These are phyloP conservation scores for Coniferiporia sulphurascens DNA, from an alignment of 1,284 basidiomycete species.

Conservation along the genomic window DNA sequence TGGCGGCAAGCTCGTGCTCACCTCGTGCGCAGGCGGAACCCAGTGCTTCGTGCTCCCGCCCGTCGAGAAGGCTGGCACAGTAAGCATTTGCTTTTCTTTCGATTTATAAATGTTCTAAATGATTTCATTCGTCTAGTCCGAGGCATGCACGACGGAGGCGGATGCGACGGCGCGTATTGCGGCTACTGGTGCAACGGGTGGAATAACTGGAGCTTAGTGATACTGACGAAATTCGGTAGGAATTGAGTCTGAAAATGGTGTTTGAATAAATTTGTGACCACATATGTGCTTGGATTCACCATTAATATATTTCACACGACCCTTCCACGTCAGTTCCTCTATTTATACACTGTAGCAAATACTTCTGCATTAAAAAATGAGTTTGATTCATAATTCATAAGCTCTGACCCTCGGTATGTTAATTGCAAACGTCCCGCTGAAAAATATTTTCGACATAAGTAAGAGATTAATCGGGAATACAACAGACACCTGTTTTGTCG, in stretches of 20 bases:
- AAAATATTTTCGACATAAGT: too few relatives aligned
- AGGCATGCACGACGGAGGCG: conserved; percentile 47
- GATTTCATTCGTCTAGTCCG: conserved; percentile 25
- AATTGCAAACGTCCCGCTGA: too few relatives aligned
- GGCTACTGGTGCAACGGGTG: conserved; percentile 44
- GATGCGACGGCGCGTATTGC: conserved; percentile 51
- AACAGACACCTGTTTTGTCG: too few relatives aligned
- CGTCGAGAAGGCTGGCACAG: conserved; percentile 50
- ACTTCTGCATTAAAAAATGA: too few relatives aligned
- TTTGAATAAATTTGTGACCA: background rate
- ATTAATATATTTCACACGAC: too few relatives aligned
- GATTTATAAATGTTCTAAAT: background rate
- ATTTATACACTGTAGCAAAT: too few relatives aligned
- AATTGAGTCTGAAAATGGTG: background rate
- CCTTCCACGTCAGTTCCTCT: too few relatives aligned
- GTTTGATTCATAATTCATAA: too few relatives aligned
- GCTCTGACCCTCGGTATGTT: too few relatives aligned
- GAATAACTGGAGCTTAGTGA: conserved; percentile 26
- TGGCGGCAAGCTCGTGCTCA: conserved; percentile 37
- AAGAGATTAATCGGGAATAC: too few relatives aligned
- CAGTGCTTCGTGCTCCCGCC: conserved; percentile 55
- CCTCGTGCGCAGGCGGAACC: conserved; percentile 36
- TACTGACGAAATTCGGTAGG: background rate
- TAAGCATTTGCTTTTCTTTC: background rate
- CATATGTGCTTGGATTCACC: background rate